phyloP scores from a whole-genome alignment of 1,284 basidiomycete genomes.

The Anthracocystis setariae region DNA sequence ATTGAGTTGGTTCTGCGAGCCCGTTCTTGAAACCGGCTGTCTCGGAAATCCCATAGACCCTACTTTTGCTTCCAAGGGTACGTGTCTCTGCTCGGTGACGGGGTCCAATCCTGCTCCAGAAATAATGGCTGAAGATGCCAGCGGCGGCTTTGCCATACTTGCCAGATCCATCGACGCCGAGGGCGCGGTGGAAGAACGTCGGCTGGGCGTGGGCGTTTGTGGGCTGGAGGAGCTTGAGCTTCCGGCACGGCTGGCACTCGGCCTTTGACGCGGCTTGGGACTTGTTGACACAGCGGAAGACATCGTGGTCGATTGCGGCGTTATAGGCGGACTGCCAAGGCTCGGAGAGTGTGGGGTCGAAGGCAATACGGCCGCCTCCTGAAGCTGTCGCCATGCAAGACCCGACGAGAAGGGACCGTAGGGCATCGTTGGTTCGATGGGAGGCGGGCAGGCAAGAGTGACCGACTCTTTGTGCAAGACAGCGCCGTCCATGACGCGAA shows the following conservation, averaged over 20 bases:
- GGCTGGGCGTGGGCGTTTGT: constrained; percentile 2
- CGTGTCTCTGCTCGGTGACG: constrained; percentile 14
- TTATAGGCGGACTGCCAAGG: constrained; percentile 13
- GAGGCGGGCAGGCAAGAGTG: constrained; percentile 30
- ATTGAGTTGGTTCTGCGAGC: background rate
- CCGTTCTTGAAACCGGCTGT: background rate
- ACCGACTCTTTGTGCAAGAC: constrained; percentile 25
- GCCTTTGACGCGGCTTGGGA: constrained; percentile 9
- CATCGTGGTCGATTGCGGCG: background rate
- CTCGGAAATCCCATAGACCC: background rate
- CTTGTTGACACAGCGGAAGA: background rate
- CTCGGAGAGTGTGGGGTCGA: constrained; percentile 1
- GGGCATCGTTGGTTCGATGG: constrained; percentile 22
- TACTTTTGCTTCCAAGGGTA: background rate
- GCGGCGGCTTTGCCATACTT: constrained; percentile 25
- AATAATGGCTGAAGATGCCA: constrained; percentile 17
- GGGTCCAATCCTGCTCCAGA: constrained; percentile 15
- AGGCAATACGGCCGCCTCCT: constrained; percentile 3
- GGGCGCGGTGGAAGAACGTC: constrained; percentile 14
- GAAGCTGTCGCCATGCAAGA: constrained; percentile 12
- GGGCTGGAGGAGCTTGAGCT: constrained; percentile 21
- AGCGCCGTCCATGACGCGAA: constrained; percentile 19
- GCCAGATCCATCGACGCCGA: constrained; percentile 20
- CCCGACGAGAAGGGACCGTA: constrained; percentile 29
- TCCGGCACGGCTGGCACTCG: constrained; percentile 20